Evolutionary conservation across 805 yeast species (phyloP).

Genomic region (Lipomyces oligophaga): DNA sequence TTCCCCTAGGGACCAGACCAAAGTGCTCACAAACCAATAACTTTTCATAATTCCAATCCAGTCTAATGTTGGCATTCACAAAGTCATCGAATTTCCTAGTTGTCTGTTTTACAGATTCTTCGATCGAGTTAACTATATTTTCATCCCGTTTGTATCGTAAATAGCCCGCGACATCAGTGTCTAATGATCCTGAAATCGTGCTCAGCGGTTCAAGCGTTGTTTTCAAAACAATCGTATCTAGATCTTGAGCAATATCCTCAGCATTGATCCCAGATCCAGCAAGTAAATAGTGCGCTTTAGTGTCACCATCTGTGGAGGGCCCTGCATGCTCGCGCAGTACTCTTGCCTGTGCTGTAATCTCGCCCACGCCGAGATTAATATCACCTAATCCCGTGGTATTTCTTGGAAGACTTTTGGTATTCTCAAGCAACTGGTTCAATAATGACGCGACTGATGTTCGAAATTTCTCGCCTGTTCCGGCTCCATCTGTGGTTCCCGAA

Average conservation of each 20-base stretch:
- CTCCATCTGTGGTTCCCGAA: too few relatives aligned
- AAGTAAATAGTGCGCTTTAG: constrained; percentile 67
- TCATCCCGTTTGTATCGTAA: constrained; percentile 73
- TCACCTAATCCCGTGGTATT: constrained; percentile 52
- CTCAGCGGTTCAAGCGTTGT: constrained; percentile 34
- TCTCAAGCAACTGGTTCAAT: constrained; percentile 25
- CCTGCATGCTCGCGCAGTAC: constrained; percentile 48
- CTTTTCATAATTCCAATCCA: constrained; percentile 82
- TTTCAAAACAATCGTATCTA: constrained; percentile 42
- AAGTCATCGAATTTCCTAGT: constrained; percentile 78
- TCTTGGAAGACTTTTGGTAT: constrained; percentile 25
- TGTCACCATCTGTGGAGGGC: constrained; percentile 36
- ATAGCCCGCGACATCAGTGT: constrained; percentile 56
- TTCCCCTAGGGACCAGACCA: constrained; percentile 46
- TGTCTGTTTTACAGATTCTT: constrained; percentile 67
- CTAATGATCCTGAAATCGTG: constrained; percentile 22
- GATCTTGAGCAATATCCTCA: constrained; percentile 66
- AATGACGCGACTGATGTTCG: constrained; percentile 24
- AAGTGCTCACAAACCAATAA: constrained; percentile 68
- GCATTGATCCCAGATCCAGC: constrained; percentile 87
- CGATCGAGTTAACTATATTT: constrained; percentile 75
- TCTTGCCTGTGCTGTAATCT: constrained; percentile 65
- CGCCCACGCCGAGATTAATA: constrained; percentile 73
- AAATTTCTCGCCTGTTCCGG: too few relatives aligned
- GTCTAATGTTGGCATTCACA: constrained; percentile 64